Percentiles rank a stretch among this genome's conserved stretches.
Conservation (phyloP, 1,284 basidiomycete genomes). For the Moesziomyces sp. region DNA sequence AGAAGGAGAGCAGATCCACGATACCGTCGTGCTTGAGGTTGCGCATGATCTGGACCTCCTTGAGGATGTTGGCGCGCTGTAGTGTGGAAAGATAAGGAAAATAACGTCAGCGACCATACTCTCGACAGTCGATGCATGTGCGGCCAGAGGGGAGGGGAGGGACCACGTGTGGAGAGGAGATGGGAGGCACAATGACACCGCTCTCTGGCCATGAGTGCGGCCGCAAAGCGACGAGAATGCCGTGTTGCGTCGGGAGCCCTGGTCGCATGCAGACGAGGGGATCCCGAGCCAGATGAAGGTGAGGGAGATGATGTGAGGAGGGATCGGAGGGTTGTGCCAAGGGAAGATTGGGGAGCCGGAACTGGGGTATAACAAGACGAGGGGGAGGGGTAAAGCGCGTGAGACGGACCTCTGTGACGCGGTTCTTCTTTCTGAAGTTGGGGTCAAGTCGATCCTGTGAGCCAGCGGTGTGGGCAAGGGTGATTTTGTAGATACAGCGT, state of each 20-base stretch:
- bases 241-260: slow-evolving; percentile 12
- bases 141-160: background rate
- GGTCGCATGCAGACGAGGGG: background rate
- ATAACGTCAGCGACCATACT: slow-evolving; percentile 24
- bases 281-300: background rate
- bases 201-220: slow-evolving; percentile 48
- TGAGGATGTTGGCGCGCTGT: slow-evolving; percentile 96
- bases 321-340: slow-evolving; percentile 1
- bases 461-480: slow-evolving; percentile 13
- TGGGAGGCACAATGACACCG: slow-evolving; percentile 16
- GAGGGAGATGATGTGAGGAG: slow-evolving; percentile 1
- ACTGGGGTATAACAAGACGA: background rate
- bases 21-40: slow-evolving; percentile 89
- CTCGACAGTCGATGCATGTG: no score
- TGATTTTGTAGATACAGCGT: slow-evolving; percentile 4
- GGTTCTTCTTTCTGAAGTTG: slow-evolving; percentile 64
- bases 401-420: slow-evolving; percentile 64
- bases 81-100: slow-evolving; percentile 30
- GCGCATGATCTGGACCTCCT: slow-evolving; percentile 99
- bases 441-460: slow-evolving; percentile 57
- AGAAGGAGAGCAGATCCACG: slow-evolving; percentile 72
- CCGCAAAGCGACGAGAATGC: slow-evolving; percentile 39
- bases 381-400: background rate
- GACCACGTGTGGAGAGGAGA: slow-evolving; percentile 8
- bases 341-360: slow-evolving; percentile 1